Conservation (phyloP, 179 eudicot genomes). For the Silene vulgaris region DNA sequence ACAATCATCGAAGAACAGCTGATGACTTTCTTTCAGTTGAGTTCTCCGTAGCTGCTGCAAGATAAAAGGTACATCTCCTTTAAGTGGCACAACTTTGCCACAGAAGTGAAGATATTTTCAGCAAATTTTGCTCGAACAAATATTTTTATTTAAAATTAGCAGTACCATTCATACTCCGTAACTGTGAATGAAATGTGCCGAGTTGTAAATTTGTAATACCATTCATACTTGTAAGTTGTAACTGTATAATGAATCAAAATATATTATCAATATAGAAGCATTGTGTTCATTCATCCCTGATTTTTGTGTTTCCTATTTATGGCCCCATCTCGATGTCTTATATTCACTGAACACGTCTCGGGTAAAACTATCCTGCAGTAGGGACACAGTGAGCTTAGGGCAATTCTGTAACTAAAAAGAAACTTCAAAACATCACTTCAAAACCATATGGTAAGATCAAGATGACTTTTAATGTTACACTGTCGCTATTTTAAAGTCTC, state of each 20-base stretch:
- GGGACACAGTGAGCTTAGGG: not conserved
- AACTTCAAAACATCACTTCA: not conserved
- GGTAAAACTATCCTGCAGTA: not conserved
- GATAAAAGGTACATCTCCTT: constrained; percentile 3
- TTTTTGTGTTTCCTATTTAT: not conserved
- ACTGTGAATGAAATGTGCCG: not conserved
- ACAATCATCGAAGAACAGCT: constrained; percentile 19
- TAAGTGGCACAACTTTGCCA: constrained; percentile 4
- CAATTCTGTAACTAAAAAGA: not conserved
- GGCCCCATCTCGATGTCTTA: not conserved
- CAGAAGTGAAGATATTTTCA: constrained; percentile 6
- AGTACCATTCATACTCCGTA: constrained; percentile 14
- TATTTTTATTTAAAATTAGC: not conserved
- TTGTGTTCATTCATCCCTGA: not conserved
- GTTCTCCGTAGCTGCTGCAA: constrained; percentile 16
- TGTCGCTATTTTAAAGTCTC: not conserved
- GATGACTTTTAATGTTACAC: not conserved
- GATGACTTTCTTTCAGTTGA: constrained; percentile 12
- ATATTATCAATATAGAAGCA: constrained; percentile 9
- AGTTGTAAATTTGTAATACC: constrained; percentile 21
- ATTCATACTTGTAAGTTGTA: constrained; percentile 20
- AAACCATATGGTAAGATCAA: not conserved
- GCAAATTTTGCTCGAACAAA: constrained; percentile 10
- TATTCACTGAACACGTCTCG: not conserved
- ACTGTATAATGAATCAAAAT: constrained; percentile 8